These are phyloP conservation scores for Colletotrichum melonis DNA, from an alignment of 2,329 filamentous ascomycete species.

Conservation along the genomic window DNA sequence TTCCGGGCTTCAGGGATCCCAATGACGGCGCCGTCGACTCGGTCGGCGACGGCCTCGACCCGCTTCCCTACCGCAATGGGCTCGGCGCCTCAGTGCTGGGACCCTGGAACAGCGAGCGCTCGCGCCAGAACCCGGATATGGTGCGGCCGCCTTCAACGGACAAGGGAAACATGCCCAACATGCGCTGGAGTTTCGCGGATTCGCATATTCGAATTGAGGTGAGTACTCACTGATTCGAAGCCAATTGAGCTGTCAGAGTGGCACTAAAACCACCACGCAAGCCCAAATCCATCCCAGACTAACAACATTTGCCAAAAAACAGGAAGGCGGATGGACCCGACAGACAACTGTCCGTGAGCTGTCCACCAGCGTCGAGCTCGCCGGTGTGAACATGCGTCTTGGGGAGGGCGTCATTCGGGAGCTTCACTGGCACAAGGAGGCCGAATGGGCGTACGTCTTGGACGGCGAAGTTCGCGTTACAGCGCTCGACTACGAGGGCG, in stretches of 20 bases:
- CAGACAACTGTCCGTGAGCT: constrained; percentile 77
- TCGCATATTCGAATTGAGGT: constrained; percentile 74
- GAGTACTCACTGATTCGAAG: constrained; percentile 33
- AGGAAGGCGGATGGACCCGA: constrained; percentile 82
- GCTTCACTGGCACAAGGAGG: constrained; percentile 85
- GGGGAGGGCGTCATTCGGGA: constrained; percentile 79
- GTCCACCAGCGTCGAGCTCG: constrained; percentile 74
- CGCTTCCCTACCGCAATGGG: constrained; percentile 73
- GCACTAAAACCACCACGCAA: not conserved
- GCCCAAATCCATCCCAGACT: not conserved
- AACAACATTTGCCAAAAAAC: not conserved
- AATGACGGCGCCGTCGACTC: constrained; percentile 73
- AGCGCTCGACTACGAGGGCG: constrained; percentile 79
- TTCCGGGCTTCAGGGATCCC: constrained; percentile 68
- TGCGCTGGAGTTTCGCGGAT: constrained; percentile 78
- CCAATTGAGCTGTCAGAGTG: not conserved
- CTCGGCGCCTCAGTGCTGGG: constrained; percentile 75
- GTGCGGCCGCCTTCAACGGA: constrained; percentile 80
- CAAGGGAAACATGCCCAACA: constrained; percentile 75
- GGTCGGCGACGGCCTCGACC: constrained; percentile 69
- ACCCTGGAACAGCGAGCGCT: constrained; percentile 75
- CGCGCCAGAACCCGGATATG: constrained; percentile 77
- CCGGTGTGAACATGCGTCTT: constrained; percentile 83
- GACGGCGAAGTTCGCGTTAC: constrained; percentile 78
- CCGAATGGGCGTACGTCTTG: constrained; percentile 82